Conservation (phyloP, 345 rosid genomes). For the Nephelium lappaceum region DNA sequence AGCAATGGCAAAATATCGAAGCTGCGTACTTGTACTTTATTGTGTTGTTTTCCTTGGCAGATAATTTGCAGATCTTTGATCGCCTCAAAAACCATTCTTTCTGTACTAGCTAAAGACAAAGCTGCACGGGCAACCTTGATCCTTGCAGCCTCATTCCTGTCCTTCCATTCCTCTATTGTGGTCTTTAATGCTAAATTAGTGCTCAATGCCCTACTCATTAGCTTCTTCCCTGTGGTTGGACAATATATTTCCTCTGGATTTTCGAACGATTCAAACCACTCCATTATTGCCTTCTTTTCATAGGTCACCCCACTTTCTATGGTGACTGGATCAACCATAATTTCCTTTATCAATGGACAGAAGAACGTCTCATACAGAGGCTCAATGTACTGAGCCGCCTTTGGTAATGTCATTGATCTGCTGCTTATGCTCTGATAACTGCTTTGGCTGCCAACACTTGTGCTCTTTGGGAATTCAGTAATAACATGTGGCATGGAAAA, state of each 20-base stretch:
- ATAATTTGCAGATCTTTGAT: slow-evolving; percentile 58
- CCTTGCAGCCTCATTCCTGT: slow-evolving; percentile 66
- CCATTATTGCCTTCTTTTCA: slow-evolving; percentile 63
- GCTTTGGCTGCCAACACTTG: slow-evolving; percentile 41
- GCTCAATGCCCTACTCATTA: slow-evolving; percentile 43
- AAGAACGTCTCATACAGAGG: slow-evolving; percentile 76
- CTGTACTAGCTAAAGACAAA: slow-evolving; percentile 69
- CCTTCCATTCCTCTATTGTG: slow-evolving; percentile 81
- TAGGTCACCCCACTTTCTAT: slow-evolving; percentile 75
- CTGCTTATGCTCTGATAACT: slow-evolving; percentile 35
- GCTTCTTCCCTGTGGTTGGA: slow-evolving; percentile 59
- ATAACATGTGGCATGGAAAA: slow-evolving; percentile 34
- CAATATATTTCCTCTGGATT: slow-evolving; percentile 52
- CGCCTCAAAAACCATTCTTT: slow-evolving; percentile 69
- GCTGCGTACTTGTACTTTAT: slow-evolving; percentile 52
- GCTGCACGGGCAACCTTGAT: slow-evolving; percentile 77
- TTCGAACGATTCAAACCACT: slow-evolving; percentile 59
- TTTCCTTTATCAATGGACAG: slow-evolving; percentile 79
- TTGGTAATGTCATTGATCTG: slow-evolving; percentile 42
- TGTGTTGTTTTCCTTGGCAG: slow-evolving; percentile 55
- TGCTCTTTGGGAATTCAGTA: slow-evolving; percentile 30
- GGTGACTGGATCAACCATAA: slow-evolving; percentile 93
- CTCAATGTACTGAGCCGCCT: slow-evolving; percentile 56
- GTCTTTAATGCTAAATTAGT: slow-evolving; percentile 62
- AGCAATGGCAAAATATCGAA: slow-evolving; percentile 68